These are phyloP conservation scores for Ascochyta koolunga DNA, from an alignment of 2,329 filamentous ascomycete genomes.

Conservation along the genomic window DNA sequence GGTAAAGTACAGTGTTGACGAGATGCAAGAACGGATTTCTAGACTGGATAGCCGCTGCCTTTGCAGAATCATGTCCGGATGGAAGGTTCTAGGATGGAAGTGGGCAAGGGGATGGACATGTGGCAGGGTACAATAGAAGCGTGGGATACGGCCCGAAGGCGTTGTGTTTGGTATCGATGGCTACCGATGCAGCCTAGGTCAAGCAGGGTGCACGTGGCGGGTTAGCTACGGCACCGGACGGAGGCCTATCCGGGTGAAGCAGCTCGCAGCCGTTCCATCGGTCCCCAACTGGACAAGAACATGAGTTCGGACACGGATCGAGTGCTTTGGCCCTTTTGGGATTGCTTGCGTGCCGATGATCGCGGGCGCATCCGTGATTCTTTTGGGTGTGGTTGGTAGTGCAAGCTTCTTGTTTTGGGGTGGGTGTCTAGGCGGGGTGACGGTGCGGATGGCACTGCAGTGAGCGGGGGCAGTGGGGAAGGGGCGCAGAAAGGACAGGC, in stretches of 20 bases:
- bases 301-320: neutral
- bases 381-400: neutral
- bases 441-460: neutral
- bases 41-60: neutral
- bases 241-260: neutral
- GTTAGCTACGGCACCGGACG: neutral
- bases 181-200: no score
- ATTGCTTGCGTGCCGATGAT: neutral
- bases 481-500: no score
- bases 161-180: slow-evolving; percentile 1
- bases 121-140: neutral
- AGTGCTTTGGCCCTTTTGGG: neutral
- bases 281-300: slow-evolving; percentile 8
- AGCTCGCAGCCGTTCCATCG: slow-evolving; percentile 8
- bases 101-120: neutral
- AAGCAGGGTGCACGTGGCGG: slow-evolving; percentile 5
- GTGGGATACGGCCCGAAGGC: neutral
- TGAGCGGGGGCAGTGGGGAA: no score
- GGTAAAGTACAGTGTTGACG: neutral
- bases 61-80: neutral
- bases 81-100: neutral
- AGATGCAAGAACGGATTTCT: neutral
- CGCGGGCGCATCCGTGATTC: neutral
- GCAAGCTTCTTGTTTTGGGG: slow-evolving; percentile 11
- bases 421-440: slow-evolving; percentile 10